A percentile compares a stretch with the other conserved stretches of the same genome.
Conservation (phyloP, 2,329 filamentous ascomycete genomes). For the Gnomoniopsis smithogilvyi region DNA sequence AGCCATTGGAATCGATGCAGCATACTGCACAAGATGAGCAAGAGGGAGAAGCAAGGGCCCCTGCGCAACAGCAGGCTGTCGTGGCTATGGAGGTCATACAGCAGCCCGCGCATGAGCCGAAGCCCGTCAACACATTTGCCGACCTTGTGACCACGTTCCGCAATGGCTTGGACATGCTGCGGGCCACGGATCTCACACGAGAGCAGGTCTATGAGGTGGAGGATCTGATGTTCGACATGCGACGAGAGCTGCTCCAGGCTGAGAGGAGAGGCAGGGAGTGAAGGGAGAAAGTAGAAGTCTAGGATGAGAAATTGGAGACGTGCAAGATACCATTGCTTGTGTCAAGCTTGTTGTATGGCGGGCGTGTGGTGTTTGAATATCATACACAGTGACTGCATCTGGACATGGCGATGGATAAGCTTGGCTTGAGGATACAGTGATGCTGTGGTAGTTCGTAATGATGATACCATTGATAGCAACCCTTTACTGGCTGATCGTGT, state of each 20-base stretch:
- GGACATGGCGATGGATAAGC: not conserved
- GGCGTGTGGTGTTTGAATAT: not conserved
- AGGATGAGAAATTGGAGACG: not conserved
- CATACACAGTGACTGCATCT: not conserved
- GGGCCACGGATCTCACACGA: conserved; percentile 56
- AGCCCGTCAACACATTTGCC: conserved; percentile 31
- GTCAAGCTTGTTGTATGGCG: conserved; percentile 8
- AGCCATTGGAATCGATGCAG: not conserved
- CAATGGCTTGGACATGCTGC: conserved; percentile 57
- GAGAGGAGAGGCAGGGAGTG: conserved; percentile 51
- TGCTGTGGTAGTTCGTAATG: not conserved
- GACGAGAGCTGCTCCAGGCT: conserved; percentile 69
- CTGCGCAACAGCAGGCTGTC: not conserved
- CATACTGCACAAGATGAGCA: not conserved
- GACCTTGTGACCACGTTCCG: conserved; percentile 53
- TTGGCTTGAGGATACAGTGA: not conserved
- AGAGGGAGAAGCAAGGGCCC: not conserved
- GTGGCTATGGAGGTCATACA: not conserved
- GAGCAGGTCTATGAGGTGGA: conserved; percentile 70
- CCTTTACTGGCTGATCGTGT: too few species aligned
- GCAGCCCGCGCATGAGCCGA: not conserved
- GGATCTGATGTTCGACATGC: conserved; percentile 76
- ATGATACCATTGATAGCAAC: not conserved
- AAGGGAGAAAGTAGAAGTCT: not conserved
- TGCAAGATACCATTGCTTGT: not conserved